Evolutionary conservation across 1,284 basidiomycete species (phyloP).

Genomic region (Sanghuangporus sanghuang): DNA sequence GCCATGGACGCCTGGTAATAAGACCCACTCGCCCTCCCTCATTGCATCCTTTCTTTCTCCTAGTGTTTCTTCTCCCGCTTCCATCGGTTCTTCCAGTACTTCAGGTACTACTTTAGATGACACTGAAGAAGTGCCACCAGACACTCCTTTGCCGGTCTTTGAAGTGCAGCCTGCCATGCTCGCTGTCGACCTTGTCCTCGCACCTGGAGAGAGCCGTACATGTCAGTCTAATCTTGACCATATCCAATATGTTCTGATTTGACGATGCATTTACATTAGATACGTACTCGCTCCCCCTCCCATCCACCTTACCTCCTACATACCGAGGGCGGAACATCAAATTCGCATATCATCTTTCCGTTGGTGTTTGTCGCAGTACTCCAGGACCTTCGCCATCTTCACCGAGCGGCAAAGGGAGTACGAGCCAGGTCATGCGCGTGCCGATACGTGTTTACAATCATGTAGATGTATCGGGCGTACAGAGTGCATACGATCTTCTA

Average conservation of each 20-base stretch:
- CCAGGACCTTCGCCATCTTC: not conserved
- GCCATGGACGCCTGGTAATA: slow-evolving; percentile 18
- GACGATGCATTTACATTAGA: slow-evolving; percentile 39
- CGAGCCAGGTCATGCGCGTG: slow-evolving; percentile 81
- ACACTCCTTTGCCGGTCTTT: slow-evolving; percentile 72
- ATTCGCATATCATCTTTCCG: slow-evolving; percentile 85
- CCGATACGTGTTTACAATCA: slow-evolving; percentile 86
- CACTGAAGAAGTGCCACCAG: slow-evolving; percentile 51
- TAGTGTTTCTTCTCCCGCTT: slow-evolving; percentile 13
- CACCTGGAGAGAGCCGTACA: slow-evolving; percentile 75
- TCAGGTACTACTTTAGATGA: slow-evolving; percentile 18
- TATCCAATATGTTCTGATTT: slow-evolving; percentile 2
- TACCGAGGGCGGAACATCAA: slow-evolving; percentile 79
- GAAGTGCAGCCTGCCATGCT: slow-evolving; percentile 81
- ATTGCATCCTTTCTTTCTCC: slow-evolving; percentile 12
- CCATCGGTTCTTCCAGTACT: not conserved
- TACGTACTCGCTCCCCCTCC: slow-evolving; percentile 72
- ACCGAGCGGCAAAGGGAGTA: slow-evolving; percentile 30
- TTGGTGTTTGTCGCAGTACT: slow-evolving; percentile 73
- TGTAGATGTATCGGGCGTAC: slow-evolving; percentile 54
- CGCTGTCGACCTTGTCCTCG: slow-evolving; percentile 73
- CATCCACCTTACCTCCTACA: slow-evolving; percentile 82
- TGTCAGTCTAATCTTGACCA: slow-evolving; percentile 47
- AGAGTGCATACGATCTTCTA: slow-evolving; percentile 60
- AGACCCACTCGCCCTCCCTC: slow-evolving; percentile 12